Evolutionary conservation across 306 rosid genomes (phyloP), one percentile per base, ranked within the genome.

Genomic region (Dicorynia guianensis): DNA sequence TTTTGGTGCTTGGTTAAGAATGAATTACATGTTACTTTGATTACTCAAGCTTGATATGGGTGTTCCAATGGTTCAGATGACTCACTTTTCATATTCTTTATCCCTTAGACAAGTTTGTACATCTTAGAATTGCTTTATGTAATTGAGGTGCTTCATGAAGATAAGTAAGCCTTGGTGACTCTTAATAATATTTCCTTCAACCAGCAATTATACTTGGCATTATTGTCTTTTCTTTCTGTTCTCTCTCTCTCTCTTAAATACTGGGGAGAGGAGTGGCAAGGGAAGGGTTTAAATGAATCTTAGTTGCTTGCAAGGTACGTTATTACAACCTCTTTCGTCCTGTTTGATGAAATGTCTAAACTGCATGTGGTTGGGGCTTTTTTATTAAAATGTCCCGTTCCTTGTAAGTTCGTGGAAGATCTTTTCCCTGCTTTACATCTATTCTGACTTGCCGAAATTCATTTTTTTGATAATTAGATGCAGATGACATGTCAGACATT

Each of bases 401-500:
- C 75, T 57, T 19, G 44, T n/a, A 36, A 69, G 8, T 56, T 17
- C 12, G 25, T 58, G 30, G 39, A 50, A 67, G 36, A 15, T 38
- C 43, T 19, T 74, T 74, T 44, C 35, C 30, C 54, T 70, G 30
- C 35, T 54, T 67, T 62, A 19, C 1, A 25, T 25, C 30, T 25
- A 2, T 25, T 25, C 30, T 25, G 30, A 25, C 30, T 25, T 25
- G 30, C 30, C 2, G 2, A 25, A 25, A 2, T 25, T 25, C 30
- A 1, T 59, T 66, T 80, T 78, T 64, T 60, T 70, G 69, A 56
- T 67, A 39, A 70, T 69, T 34, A 85, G 93, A 87, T 55, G 85
- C 91, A 20, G 99, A 90, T 69, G 71, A 67, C 72, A 38, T 82
- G 63, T 50, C 90, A 6, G 91, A 89, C 61, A 85, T 83, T 81